phyloP scores from a whole-genome alignment of 164 flowering plant genomes.

The Umbellularia californica region DNA sequence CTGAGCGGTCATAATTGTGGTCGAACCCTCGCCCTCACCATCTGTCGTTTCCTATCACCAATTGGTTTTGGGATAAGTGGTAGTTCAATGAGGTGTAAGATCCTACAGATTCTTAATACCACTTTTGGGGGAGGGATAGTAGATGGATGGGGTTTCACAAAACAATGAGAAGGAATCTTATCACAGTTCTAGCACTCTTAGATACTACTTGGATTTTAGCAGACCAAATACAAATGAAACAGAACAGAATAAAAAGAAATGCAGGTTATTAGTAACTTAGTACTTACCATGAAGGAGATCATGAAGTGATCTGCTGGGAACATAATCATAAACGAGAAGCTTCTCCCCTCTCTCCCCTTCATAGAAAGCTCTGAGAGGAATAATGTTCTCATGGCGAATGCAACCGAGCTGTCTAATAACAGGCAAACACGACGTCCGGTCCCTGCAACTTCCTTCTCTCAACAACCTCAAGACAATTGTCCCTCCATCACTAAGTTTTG shows the following conservation, averaged over 20 bases:
- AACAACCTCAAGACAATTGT: constrained; percentile 81
- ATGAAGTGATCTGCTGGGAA: constrained; percentile 62
- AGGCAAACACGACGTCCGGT: constrained; percentile 60
- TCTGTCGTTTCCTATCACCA: no score
- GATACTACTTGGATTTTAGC: background rate
- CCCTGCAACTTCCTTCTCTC: constrained; percentile 95
- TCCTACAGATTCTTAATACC: no score
- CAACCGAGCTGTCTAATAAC: constrained; percentile 78
- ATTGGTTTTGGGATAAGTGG: no score
- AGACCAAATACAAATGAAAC: no score
- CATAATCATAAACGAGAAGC: constrained; percentile 89
- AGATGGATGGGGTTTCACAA: background rate
- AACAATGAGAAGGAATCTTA: background rate
- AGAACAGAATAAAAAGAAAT: no score
- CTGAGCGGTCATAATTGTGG: no score
- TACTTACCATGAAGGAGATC: constrained; percentile 81
- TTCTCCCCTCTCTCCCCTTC: constrained; percentile 99
- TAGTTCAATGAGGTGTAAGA: no score
- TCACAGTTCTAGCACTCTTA: background rate
- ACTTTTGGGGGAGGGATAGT: background rate
- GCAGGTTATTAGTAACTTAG: background rate
- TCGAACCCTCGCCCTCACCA: no score
- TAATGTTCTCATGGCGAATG: constrained; percentile 83
- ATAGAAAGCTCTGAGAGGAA: constrained; percentile 91
- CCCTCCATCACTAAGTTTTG: constrained; percentile 93